These are phyloP conservation scores for Bolboschoenoplectus hybrid DNA, from an alignment of 202 grass and related monocot species.

Conservation along the genomic window DNA sequence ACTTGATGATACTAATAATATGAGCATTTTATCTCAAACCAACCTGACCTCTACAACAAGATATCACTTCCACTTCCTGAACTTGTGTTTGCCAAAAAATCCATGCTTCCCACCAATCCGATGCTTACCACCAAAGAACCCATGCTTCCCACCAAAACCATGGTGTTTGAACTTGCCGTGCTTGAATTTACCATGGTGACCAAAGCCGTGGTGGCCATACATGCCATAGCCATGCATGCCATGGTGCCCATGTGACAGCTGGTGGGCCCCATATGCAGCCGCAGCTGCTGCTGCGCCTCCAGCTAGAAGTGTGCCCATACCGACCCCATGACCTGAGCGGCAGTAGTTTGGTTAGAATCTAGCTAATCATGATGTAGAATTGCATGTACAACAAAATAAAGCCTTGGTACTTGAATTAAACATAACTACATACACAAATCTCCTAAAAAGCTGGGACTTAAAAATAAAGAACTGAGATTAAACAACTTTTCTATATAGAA, in stretches of 20 bases:
- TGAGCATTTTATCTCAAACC: constrained; percentile 9
- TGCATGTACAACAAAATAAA: neutral
- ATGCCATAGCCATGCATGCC: constrained; percentile 25
- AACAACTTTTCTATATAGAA: neutral
- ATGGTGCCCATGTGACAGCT: constrained; percentile 45
- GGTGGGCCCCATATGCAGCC: constrained; percentile 43
- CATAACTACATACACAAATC: neutral
- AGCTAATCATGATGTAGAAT: neutral
- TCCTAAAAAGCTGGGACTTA: neutral
- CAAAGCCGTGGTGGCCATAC: constrained; percentile 39
- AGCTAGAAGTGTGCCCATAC: constrained; percentile 33
- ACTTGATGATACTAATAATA: neutral
- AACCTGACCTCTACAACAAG: neutral
- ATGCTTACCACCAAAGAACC: constrained; percentile 17
- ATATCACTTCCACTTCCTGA: constrained; percentile 56
- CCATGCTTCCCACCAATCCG: constrained; percentile 39
- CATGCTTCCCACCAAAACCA: constrained; percentile 43
- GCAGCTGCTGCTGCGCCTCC: constrained; percentile 37
- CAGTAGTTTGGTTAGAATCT: neutral
- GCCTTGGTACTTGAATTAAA: neutral
- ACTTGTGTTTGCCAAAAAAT: constrained; percentile 43
- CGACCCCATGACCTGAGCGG: constrained; percentile 32
- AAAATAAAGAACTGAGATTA: neutral
- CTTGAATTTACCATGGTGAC: constrained; percentile 47
- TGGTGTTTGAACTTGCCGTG: constrained; percentile 44